These are phyloP conservation scores for Umbilicaria muhlenbergii DNA, from an alignment of 495 filamentous ascomycete genomes.

Conservation along the genomic window DNA sequence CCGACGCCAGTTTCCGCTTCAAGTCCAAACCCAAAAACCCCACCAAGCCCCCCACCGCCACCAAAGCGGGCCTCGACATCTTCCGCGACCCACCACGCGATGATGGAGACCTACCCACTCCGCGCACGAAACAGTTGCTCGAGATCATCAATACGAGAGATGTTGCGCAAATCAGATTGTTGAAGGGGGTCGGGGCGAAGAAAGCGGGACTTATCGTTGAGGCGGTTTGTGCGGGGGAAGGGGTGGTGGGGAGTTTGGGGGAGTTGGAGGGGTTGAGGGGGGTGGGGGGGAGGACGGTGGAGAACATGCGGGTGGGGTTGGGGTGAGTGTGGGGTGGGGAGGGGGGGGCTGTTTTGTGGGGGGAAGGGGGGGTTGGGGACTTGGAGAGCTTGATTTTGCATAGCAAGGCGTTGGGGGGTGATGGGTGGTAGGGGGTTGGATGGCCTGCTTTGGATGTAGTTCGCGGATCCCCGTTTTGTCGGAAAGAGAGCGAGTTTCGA, in stretches of 20 bases:
- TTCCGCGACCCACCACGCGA: conserved; percentile 14
- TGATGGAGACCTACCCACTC: conserved; percentile 32
- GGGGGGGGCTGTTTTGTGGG: too few species aligned
- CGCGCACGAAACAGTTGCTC: conserved; percentile 55
- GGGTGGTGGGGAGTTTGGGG: conserved; percentile 22
- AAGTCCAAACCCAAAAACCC: conserved; percentile 22
- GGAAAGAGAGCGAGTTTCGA: too few species aligned
- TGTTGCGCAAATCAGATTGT: conserved; percentile 40
- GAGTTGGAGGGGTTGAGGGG: conserved; percentile 34
- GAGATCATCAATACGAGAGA: conserved; percentile 79
- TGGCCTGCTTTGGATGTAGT: too few species aligned
- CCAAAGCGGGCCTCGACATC: conserved; percentile 10
- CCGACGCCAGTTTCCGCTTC: conserved; percentile 22
- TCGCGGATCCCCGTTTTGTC: too few species aligned
- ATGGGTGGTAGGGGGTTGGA: too few species aligned
- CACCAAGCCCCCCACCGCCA: conserved; percentile 5
- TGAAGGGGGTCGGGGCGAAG: conserved; percentile 50
- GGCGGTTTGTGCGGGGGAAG: conserved; percentile 26
- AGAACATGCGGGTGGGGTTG: conserved; percentile 36
- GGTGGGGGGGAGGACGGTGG: conserved; percentile 34
- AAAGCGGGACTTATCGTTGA: conserved; percentile 38
- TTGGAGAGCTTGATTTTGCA: too few species aligned
- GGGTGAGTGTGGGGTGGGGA: conserved; percentile 7
- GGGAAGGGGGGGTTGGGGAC: too few species aligned
- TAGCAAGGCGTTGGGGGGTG: too few species aligned